Percentiles rank a stretch among this genome's conserved stretches.
Evolutionary conservation across 768 basidiomycete genomes (phyloP).

Genomic region (Tylopilus cervinicoccineus): DNA sequence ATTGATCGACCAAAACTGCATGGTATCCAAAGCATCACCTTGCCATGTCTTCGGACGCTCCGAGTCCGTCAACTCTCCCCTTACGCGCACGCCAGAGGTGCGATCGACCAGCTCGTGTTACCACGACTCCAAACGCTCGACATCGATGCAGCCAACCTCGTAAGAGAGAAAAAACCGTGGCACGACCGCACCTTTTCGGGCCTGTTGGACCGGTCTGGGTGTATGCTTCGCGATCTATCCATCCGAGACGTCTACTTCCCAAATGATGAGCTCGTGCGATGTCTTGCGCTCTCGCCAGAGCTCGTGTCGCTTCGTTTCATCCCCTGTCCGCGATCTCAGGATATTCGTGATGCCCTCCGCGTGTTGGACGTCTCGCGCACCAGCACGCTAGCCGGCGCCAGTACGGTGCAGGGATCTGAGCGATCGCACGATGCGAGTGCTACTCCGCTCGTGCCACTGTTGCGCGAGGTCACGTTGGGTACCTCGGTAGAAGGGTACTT

Average conservation of each 20-base stretch:
- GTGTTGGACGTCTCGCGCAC: conserved; percentile 2
- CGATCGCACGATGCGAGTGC: background rate
- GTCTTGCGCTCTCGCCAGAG: conserved; percentile 12
- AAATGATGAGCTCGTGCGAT: conserved; percentile 16
- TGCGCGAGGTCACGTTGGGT: conserved; percentile 17
- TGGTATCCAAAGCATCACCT: background rate
- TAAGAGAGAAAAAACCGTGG: background rate
- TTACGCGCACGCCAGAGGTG: background rate
- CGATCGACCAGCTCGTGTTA: conserved; percentile 12
- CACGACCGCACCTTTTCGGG: conserved; percentile 9
- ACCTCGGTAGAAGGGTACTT: conserved; percentile 12
- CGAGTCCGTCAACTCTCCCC: conserved; percentile 10
- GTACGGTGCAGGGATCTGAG: background rate
- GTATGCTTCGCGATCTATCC: conserved; percentile 9
- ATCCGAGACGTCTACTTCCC: conserved; percentile 16
- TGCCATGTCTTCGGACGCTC: conserved; percentile 14
- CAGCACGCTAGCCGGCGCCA: background rate
- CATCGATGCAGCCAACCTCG: conserved; percentile 6
- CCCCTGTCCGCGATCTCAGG: conserved; percentile 16
- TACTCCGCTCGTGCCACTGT: conserved; percentile 1
- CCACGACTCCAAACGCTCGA: conserved; percentile 16
- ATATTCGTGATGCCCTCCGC: conserved; percentile 7
- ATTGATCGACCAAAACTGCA: background rate
- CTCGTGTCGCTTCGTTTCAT: conserved; percentile 14
- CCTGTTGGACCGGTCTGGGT: conserved; percentile 15